Evolutionary conservation across 2,329 filamentous ascomycete species (phyloP).

Genomic region (Fusarium penzigii): DNA sequence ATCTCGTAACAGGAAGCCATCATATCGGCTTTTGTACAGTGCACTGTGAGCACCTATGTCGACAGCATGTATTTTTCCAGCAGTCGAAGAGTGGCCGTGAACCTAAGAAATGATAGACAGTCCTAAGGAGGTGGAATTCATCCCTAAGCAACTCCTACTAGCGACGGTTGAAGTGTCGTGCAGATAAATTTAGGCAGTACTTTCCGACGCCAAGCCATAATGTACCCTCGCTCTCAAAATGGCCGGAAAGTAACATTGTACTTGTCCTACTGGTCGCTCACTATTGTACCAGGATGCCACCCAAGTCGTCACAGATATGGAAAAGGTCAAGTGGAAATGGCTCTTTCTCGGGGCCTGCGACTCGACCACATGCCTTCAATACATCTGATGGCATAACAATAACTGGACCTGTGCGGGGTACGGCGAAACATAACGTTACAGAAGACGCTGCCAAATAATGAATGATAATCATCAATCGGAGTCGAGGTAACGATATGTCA

Average conservation of each 20-base stretch:
- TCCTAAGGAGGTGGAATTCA: not conserved
- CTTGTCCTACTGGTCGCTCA: not conserved
- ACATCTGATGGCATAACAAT: not conserved
- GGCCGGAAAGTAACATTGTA: not conserved
- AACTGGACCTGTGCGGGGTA: not conserved
- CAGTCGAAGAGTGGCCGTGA: no score
- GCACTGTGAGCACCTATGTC: not conserved
- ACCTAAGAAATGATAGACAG: not conserved
- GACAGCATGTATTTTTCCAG: no score
- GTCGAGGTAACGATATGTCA: not conserved
- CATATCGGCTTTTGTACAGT: not conserved
- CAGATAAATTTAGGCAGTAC: not conserved
- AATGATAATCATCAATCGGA: not conserved
- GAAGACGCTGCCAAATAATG: not conserved
- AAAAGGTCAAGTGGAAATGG: not conserved
- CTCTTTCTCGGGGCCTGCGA: not conserved
- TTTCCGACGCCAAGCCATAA: not conserved
- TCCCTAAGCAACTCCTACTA: not conserved
- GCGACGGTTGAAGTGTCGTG: not conserved
- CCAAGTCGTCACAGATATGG: not conserved
- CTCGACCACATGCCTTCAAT: not conserved
- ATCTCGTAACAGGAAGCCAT: no score
- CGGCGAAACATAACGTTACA: not conserved
- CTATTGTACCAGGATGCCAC: not conserved
- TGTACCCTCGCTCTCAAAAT: not conserved